Conservation (phyloP, 2,329 filamentous ascomycete species). For the Podosphaera xanthii region DNA sequence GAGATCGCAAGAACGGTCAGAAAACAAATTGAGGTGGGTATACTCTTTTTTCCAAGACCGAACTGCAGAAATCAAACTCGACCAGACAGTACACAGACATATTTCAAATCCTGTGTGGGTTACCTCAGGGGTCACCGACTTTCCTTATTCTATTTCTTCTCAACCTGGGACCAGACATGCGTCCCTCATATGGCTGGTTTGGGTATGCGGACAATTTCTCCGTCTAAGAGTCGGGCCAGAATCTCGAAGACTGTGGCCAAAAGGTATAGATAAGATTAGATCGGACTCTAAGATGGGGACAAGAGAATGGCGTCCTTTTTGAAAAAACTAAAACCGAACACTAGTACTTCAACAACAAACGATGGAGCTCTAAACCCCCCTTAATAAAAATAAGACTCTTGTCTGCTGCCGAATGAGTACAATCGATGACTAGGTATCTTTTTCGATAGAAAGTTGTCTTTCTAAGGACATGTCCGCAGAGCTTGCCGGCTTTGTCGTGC, state of each 20-base stretch:
- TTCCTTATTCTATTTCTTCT: background rate
- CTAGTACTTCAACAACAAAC: background rate
- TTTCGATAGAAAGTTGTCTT: background rate
- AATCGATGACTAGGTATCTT: background rate
- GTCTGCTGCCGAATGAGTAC: background rate
- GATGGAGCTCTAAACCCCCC: background rate
- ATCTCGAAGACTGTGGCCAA: background rate
- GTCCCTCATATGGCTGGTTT: background rate
- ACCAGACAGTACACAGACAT: background rate
- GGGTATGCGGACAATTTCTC: background rate
- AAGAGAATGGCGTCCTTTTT: too few relatives aligned
- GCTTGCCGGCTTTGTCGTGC: background rate
- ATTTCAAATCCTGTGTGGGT: background rate
- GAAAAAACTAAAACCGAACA: too few relatives aligned
- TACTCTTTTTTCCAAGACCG: background rate
- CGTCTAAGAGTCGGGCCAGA: background rate
- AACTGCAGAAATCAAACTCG: background rate
- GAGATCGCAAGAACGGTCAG: background rate
- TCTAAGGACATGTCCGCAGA: background rate
- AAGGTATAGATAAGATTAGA: background rate
- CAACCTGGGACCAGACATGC: background rate
- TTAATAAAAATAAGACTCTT: background rate
- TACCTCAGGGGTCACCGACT: background rate
- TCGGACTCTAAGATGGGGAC: background rate
- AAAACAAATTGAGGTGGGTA: background rate